These are phyloP conservation scores for Pichia pseudocactophila DNA, from an alignment of 805 yeast genomes.

Conservation along the genomic window DNA sequence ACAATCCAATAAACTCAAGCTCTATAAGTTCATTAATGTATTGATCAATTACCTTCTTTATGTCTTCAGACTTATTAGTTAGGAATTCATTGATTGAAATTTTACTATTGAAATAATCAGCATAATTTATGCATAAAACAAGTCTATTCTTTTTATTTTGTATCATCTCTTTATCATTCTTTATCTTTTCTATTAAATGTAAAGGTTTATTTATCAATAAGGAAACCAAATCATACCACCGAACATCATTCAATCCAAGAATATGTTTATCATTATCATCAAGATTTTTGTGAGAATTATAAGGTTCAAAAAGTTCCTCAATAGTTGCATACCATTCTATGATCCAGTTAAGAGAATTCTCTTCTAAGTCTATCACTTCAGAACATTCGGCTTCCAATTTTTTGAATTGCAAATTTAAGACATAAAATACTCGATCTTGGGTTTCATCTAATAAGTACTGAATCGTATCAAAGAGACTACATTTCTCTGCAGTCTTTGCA, in stretches of 20 bases:
- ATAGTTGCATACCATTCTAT: constrained; percentile 54
- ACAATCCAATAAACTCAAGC: constrained; percentile 37
- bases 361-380: constrained; percentile 33
- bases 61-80: constrained; percentile 13
- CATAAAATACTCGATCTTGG: constrained; percentile 32
- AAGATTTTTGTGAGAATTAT: constrained; percentile 28
- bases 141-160: constrained; percentile 24
- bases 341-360: constrained; percentile 78
- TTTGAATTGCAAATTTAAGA: constrained; percentile 32
- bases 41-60: constrained; percentile 16
- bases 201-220: constrained; percentile 41
- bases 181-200: constrained; percentile 23
- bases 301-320: constrained; percentile 45
- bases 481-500: constrained; percentile 13
- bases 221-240: constrained; percentile 30
- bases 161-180: constrained; percentile 16
- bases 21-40: constrained; percentile 28
- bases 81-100: constrained; percentile 40
- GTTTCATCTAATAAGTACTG: constrained; percentile 27
- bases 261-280: constrained; percentile 6
- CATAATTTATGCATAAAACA: constrained; percentile 47
- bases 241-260: constrained; percentile 32
- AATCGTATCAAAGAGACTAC: constrained; percentile 19
- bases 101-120: constrained; percentile 49
- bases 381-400: constrained; percentile 27